phyloP scores from a whole-genome alignment of 805 yeast species.

The Wickerhamiella galacta region DNA sequence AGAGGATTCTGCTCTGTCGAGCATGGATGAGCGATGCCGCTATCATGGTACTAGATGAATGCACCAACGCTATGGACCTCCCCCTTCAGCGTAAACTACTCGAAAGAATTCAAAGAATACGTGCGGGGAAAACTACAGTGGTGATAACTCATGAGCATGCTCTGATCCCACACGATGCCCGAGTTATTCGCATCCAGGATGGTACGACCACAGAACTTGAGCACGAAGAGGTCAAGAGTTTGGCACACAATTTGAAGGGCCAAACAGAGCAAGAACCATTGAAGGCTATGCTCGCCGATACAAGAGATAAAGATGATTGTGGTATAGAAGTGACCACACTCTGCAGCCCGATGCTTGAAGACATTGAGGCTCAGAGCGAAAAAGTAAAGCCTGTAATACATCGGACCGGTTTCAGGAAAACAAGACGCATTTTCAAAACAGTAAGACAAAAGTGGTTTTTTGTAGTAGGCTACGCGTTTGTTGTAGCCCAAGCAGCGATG shows the following conservation, averaged over 20 bases:
- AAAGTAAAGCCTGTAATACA: no score
- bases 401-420: no score
- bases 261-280: no score
- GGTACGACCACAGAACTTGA: conserved; percentile 30
- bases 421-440: no score
- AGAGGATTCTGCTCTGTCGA: conserved; percentile 69
- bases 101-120: conserved; percentile 37
- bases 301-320: no score
- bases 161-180: conserved; percentile 41
- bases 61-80: conserved; percentile 65
- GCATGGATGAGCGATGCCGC: conserved; percentile 62
- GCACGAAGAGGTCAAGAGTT: background rate
- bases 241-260: no score
- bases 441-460: conserved; percentile 16
- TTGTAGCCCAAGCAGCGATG: conserved; percentile 42
- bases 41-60: conserved; percentile 69
- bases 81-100: conserved; percentile 31
- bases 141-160: conserved; percentile 62
- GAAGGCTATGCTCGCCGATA: no score
- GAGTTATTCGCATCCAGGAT: conserved; percentile 38
- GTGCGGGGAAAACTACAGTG: conserved; percentile 58
- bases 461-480: conserved; percentile 34
- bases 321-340: no score
- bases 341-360: no score
- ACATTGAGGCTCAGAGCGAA: no score